A percentile compares a stretch with the other conserved stretches of the same genome.
These are phyloP conservation scores for Lachancea cidri DNA, from an alignment of 805 yeast species.

Conservation along the genomic window DNA sequence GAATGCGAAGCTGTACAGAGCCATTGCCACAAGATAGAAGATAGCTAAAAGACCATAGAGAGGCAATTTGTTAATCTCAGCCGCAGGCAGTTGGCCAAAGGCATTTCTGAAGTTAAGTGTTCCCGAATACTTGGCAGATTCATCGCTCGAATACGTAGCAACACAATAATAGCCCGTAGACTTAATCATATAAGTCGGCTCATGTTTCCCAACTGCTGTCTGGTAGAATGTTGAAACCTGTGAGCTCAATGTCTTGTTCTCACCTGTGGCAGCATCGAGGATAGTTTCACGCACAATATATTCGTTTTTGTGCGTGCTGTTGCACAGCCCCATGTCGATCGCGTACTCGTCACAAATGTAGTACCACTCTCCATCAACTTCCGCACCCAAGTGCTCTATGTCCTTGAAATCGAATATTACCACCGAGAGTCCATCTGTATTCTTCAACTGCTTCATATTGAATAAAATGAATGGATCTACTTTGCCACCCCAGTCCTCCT, in stretches of 20 bases:
- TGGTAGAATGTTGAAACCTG: constrained; percentile 54
- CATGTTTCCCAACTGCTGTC: constrained; percentile 52
- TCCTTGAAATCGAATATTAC: constrained; percentile 84
- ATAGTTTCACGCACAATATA: constrained; percentile 50
- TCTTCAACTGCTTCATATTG: constrained; percentile 34
- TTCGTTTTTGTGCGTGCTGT: constrained; percentile 46
- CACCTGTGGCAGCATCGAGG: constrained; percentile 41
- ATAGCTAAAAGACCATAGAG: constrained; percentile 82
- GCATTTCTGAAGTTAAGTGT: constrained; percentile 85
- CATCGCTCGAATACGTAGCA: constrained; percentile 50
- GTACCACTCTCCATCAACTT: constrained; percentile 41
- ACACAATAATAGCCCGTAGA: constrained; percentile 92
- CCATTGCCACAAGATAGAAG: constrained; percentile 73
- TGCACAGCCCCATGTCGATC: constrained; percentile 52
- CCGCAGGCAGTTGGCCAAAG: constrained; percentile 82
- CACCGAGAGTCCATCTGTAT: constrained; percentile 48
- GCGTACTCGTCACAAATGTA: constrained; percentile 77
- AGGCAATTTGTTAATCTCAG: constrained; percentile 87
- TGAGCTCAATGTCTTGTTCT: constrained; percentile 48
- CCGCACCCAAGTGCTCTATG: constrained; percentile 58
- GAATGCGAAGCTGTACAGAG: constrained; percentile 80
- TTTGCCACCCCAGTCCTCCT: constrained; percentile 81
- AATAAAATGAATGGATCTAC: constrained; percentile 56
- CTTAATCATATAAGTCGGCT: constrained; percentile 56
- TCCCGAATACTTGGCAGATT: constrained; percentile 48